phyloP scores from a whole-genome alignment of 176 grass and related monocot species.

The Rhipidocladum racemiflorum region DNA sequence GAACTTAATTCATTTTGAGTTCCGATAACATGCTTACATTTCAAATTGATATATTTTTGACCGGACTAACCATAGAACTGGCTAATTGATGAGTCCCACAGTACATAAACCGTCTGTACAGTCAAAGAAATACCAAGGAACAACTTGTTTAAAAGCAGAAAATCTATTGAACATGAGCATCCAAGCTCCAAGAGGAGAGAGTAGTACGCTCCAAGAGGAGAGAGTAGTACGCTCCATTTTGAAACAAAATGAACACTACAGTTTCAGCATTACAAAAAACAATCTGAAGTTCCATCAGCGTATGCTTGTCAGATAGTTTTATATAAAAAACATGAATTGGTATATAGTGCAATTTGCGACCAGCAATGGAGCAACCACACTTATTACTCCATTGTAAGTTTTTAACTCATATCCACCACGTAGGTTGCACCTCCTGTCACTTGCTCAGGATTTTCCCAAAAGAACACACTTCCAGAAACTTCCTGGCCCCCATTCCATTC shows the following conservation, averaged over 20 bases:
- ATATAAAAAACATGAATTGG: not conserved
- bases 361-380: not conserved
- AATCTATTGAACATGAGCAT: not conserved
- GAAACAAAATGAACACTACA: not conserved
- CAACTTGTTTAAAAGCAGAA: not conserved
- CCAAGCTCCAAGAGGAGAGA: not conserved
- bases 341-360: not conserved
- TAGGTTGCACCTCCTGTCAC: not conserved
- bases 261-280: conserved; percentile 17
- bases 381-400: not conserved
- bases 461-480: not conserved
- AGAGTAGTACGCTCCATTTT: not conserved
- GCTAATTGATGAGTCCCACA: not conserved
- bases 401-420: not conserved
- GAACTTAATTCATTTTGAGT: not conserved
- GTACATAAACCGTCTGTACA: not conserved
- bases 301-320: not conserved
- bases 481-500: not conserved
- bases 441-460: not conserved
- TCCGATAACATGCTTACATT: not conserved
- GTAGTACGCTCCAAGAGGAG: not conserved
- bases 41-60: not conserved
- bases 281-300: not conserved
- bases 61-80: not conserved
- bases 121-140: not conserved